phyloP scores from a whole-genome alignment of 345 rosid species.

The Kernera saxatilis region DNA sequence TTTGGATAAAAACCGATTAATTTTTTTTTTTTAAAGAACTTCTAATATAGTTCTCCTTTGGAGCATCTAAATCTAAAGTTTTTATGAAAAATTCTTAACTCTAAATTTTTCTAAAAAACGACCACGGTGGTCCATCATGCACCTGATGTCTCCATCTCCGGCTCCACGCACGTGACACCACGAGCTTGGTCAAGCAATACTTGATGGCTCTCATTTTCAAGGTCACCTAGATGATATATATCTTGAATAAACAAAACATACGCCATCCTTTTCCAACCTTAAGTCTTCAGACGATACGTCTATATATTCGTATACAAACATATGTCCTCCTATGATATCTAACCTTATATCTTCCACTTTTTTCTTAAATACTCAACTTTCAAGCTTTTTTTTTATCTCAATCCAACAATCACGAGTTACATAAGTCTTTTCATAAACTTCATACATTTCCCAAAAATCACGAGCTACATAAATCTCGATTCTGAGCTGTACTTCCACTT shows the following conservation, averaged over 20 bases:
- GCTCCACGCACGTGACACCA: conserved; percentile 33
- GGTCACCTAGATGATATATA: neutral
- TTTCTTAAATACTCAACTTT: neutral
- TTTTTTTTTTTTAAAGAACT: too few species aligned
- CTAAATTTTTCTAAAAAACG: conserved; percentile 19
- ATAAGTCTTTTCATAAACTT: neutral
- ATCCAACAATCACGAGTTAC: neutral
- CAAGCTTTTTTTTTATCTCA: neutral
- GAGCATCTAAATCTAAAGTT: too few species aligned
- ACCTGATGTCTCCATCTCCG: conserved; percentile 14
- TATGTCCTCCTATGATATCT: neutral
- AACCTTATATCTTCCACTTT: neutral
- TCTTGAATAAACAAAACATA: neutral
- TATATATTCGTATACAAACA: too few species aligned
- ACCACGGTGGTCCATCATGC: conserved; percentile 27
- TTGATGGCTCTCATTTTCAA: conserved; percentile 24
- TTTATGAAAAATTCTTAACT: too few species aligned
- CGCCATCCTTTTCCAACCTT: neutral
- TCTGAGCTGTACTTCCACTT: neutral
- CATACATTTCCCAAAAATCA: neutral
- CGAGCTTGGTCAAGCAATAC: conserved; percentile 18
- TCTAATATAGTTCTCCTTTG: too few species aligned
- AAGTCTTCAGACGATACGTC: too few species aligned
- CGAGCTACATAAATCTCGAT: neutral
- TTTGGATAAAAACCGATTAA: too few species aligned